Conservation (phyloP, 164 flowering plant genomes). For the Warburgia ugandensis region DNA sequence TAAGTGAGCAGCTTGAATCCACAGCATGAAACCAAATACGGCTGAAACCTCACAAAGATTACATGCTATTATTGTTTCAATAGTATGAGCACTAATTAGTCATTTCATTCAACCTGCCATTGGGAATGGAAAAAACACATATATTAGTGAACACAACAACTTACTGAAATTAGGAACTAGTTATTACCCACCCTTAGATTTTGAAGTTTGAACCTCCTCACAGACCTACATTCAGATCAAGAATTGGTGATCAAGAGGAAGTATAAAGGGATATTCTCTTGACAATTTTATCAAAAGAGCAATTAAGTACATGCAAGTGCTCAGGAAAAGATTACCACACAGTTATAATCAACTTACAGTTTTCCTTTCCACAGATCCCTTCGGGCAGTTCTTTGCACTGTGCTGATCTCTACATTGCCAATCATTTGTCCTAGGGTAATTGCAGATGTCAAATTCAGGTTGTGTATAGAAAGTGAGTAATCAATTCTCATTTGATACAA, state of each 20-base stretch:
- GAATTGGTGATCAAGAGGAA: neutral
- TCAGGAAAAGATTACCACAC: neutral
- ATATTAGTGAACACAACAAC: neutral
- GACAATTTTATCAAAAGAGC: too few relatives aligned
- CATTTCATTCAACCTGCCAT: neutral
- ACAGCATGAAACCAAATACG: too few relatives aligned
- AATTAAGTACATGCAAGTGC: constrained; percentile 1
- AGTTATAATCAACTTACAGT: constrained; percentile 29
- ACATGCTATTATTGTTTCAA: too few relatives aligned
- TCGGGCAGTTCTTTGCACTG: constrained; percentile 19
- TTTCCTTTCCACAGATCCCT: constrained; percentile 33
- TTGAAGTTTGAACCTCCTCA: constrained; percentile 30
- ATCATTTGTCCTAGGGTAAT: constrained; percentile 34
- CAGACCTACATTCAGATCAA: constrained; percentile 23
- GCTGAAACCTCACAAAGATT: too few relatives aligned
- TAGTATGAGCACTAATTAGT: neutral
- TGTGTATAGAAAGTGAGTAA: too few relatives aligned
- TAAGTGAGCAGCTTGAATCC: too few relatives aligned
- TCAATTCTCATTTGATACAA: too few relatives aligned
- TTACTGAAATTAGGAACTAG: neutral
- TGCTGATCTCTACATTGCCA: constrained; percentile 25
- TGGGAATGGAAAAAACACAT: too few relatives aligned
- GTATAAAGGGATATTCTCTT: constrained; percentile 9
- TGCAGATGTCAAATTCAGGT: constrained; percentile 3
- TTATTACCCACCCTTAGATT: constrained; percentile 45